Conservation (phyloP, 2,329 filamentous ascomycete genomes). For the Thelonectria discophora region DNA sequence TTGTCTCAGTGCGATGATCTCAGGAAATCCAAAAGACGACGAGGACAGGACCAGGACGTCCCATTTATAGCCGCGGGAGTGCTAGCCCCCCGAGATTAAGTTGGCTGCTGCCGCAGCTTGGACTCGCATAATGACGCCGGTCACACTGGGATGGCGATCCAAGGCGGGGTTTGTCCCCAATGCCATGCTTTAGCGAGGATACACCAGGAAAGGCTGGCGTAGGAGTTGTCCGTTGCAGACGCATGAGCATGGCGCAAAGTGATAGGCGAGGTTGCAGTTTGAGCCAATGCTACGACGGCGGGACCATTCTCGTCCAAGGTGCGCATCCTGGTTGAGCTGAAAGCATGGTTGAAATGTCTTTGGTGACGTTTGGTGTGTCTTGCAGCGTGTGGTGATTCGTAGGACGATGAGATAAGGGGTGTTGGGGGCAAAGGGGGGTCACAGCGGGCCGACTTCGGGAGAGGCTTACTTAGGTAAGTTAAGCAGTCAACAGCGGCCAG, state of each 20-base stretch:
- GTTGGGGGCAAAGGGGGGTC: no score
- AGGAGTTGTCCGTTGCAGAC: background rate
- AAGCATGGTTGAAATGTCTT: conserved; percentile 25
- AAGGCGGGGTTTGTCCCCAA: conserved; percentile 11
- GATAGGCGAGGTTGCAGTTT: conserved; percentile 7
- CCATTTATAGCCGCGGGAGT: no score
- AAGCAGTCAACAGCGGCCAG: no score
- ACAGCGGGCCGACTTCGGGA: no score
- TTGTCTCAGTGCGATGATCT: background rate
- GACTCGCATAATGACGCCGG: background rate
- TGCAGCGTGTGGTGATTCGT: background rate
- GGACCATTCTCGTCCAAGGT: background rate
- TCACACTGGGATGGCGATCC: background rate
- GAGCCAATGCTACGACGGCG: background rate
- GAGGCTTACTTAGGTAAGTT: no score
- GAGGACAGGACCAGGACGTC: conserved; percentile 52
- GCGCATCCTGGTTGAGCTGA: conserved; percentile 27
- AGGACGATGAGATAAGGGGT: no score
- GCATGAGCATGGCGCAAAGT: conserved; percentile 25
- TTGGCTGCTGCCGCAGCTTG: no score
- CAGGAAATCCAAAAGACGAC: no score
- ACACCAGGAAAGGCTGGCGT: background rate
- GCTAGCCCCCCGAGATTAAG: no score
- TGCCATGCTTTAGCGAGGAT: conserved; percentile 6
- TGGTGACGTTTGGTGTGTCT: conserved; percentile 30